Base-by-base conservation (phyloP, 2,329 filamentous ascomycete species). In the Gliomastix tumulicola region DNA sequence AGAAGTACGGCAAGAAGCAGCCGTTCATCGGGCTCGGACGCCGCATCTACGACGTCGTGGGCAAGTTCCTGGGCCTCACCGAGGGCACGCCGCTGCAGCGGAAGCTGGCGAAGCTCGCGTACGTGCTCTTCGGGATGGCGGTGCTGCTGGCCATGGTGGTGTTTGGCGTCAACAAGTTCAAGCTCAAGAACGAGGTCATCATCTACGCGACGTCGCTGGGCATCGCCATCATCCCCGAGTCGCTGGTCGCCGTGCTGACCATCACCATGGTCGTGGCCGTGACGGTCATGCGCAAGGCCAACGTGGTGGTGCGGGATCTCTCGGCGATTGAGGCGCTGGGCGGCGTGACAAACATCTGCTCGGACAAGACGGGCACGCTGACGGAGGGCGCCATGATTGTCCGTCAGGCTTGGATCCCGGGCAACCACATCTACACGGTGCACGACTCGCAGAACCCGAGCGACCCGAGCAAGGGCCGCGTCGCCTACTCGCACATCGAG, bases 31-130 rank as follows among this genome's bases (percentile, higher is more conserved):
- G 69, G 12, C 51, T 68, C 20, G 42, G 56, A 4, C 69, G 63
- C 51, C 69, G 70, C 34, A 57, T 59, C 21, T 71, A 67, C 39
- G 65, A 71, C 46, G 58, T 66, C 15, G 45, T 71, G 31, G 71
- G 72, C 45, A 74, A 76, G 55, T 78, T 81, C 47, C 67, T 82
- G 36, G 78, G 73, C 34, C 52, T 77, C 19, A 72, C 69, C 5
- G 69, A 80, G 41, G 86, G 86, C 21, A 92, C 86, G 3, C 86
- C 86, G 4, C 66, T 92, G 34, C 84, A 89, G 59, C 76, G 81
- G 44, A 88, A 86, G 59, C 66, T 92, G 35, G 83, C 82, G 41
- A 84, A 84, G 48, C 70, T 92, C 41, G 86, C 86, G 10, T 82
- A 88, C 39, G 63, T 84, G 7, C 74, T 92, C 3, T 88, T 90